These are phyloP conservation scores for Protostelium mycophagum DNA, from an alignment of 78 protist genomes.

Conservation along the genomic window DNA sequence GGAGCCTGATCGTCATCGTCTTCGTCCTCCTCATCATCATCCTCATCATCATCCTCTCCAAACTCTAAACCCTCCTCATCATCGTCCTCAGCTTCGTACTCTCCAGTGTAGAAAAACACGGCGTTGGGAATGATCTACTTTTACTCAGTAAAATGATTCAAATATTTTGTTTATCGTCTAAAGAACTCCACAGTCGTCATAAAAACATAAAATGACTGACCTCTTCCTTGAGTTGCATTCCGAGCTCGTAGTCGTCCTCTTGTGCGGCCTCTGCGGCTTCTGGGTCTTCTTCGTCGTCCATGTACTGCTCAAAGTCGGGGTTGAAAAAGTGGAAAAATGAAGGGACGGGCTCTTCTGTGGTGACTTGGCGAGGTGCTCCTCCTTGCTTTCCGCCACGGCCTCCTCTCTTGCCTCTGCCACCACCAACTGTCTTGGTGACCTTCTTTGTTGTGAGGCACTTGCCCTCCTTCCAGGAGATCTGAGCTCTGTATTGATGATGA, in stretches of 20 bases:
- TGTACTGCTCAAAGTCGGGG: neutral
- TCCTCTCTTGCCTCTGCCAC: constrained; percentile 22
- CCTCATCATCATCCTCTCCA: constrained; percentile 36
- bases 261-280: neutral
- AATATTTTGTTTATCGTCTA: no score
- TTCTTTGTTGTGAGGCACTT: constrained; percentile 23
- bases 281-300: constrained; percentile 2
- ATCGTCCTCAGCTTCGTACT: constrained; percentile 15
- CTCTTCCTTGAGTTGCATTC: constrained; percentile 9
- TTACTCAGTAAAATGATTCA: neutral
- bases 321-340: constrained; percentile 30
- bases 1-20: neutral
- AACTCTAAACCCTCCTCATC: constrained; percentile 5
- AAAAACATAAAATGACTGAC: no score
- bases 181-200: no score
- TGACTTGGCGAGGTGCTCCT: constrained; percentile 4
- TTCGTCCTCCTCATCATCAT: constrained; percentile 30
- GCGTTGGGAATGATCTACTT: constrained; percentile 36
- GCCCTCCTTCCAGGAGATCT: constrained; percentile 58
- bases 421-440: constrained; percentile 22
- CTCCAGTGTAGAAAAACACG: constrained; percentile 34
- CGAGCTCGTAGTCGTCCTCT: constrained; percentile 20
- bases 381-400: constrained; percentile 7
- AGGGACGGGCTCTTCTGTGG: constrained; percentile 13
- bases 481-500: no score